Evolutionary conservation across 2,329 filamentous ascomycete genomes (phyloP), one percentile per base, ranked within the genome.

Genomic region (Fusarium decemcellulare): DNA sequence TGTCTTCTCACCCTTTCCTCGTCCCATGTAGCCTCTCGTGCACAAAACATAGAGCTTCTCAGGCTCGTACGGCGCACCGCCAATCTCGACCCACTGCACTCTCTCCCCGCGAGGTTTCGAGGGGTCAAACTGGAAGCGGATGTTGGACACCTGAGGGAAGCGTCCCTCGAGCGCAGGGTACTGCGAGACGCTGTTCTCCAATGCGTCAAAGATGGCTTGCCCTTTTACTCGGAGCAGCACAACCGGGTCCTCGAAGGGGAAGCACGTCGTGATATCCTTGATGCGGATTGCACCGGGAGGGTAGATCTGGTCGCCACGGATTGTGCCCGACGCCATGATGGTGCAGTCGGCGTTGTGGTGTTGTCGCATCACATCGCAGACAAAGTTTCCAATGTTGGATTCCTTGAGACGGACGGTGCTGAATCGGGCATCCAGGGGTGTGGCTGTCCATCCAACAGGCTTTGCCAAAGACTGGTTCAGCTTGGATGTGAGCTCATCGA

Each of bases 181-280:
- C 72, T 89, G 87, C 43, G 90, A 91, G 0, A 98, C 90, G 1
- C 91, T 90, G 72, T 97, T 97, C 78, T 97, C 94, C 2, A 97
- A 79, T 0, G 94, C 94, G n/a, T 90, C 91, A 74, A 91, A 84
- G 34, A 98, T 88, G 1, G 91, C 92, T 72, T 89, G 84, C 0
- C 95, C 95, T 0, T 84, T 89, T 6, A 94, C 85, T 36, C 87
- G 88, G 63, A 97, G 83, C 5, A 97, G 88, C 0, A 97, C 91
- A 2, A 95, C 92, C 0, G 94, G 94, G 68, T 97, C 94, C 76
- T 97, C 94, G 72, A 98, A 97, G 0, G 95, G 95, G 71, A 97
- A 97, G 76, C 93, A 97, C 53, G 93, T 92, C 61, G 94, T 88
- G n/a, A 97, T 88, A 74, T 97, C 93, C 74, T 93, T 93, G 63